Conservation (phyloP, 2,329 filamentous ascomycete genomes). For the Neonectria hederae region DNA sequence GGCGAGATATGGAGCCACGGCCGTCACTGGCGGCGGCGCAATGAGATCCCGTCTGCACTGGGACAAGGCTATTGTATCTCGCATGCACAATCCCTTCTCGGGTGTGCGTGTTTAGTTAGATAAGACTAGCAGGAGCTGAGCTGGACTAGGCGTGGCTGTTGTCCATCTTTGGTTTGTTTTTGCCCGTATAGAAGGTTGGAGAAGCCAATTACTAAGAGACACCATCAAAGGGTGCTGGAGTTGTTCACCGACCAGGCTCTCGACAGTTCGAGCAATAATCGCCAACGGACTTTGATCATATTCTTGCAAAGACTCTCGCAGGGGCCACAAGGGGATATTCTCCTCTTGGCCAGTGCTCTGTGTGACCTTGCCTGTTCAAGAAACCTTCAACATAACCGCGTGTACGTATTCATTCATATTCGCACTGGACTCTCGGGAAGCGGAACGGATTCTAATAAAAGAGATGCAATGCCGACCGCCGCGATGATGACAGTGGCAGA, state of each 20-base stretch:
- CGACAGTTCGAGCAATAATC: neutral
- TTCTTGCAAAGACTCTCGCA: neutral
- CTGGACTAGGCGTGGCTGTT: neutral
- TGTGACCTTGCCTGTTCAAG: neutral
- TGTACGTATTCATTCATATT: too few species aligned
- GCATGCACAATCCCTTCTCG: neutral
- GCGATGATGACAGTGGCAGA: neutral
- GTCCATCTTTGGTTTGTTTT: conserved; percentile 1
- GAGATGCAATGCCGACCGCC: neutral
- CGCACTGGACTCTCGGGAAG: neutral
- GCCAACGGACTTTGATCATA: neutral
- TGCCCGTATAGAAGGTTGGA: neutral
- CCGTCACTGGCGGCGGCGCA: conserved; percentile 6
- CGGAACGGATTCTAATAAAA: neutral
- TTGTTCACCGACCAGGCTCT: neutral
- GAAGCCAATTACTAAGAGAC: neutral
- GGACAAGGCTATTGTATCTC: neutral
- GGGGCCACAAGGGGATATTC: neutral
- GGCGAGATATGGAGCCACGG: neutral
- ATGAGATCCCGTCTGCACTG: conserved; percentile 13
- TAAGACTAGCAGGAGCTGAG: neutral
- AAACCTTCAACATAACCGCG: neutral
- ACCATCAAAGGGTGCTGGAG: neutral
- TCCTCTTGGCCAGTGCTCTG: neutral
- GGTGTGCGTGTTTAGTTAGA: neutral